A percentile compares a stretch with the other conserved stretches of the same genome.
Conservation (phyloP, 768 basidiomycete genomes). For the Wakefieldia striispora region DNA sequence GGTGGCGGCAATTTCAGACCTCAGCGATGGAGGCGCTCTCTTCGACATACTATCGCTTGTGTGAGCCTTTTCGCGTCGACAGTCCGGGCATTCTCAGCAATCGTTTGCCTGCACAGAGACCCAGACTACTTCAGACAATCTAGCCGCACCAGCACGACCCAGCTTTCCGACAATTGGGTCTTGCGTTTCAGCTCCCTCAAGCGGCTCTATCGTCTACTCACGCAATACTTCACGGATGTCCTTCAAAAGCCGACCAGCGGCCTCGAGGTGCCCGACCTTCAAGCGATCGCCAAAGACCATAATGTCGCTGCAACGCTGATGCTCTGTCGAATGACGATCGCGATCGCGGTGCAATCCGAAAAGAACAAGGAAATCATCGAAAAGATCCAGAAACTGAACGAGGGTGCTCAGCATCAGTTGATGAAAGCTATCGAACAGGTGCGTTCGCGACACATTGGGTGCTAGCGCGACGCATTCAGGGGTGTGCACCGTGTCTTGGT, state of each 20-base stretch:
- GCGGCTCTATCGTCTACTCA: slow-evolving; percentile 82
- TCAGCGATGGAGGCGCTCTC: slow-evolving; percentile 76
- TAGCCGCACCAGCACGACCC: slow-evolving; percentile 52
- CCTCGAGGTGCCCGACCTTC: slow-evolving; percentile 85
- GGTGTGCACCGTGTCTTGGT: background rate
- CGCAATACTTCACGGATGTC: slow-evolving; percentile 83
- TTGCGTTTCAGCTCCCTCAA: slow-evolving; percentile 81
- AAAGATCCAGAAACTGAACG: slow-evolving; percentile 81
- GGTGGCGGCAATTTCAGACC: slow-evolving; percentile 61
- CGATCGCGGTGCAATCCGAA: slow-evolving; percentile 86
- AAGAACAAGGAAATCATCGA: slow-evolving; percentile 86
- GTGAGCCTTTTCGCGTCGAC: slow-evolving; percentile 44
- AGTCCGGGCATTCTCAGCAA: slow-evolving; percentile 6
- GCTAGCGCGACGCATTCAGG: background rate
- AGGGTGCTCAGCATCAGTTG: slow-evolving; percentile 80
- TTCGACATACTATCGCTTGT: slow-evolving; percentile 73
- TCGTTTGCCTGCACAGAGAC: slow-evolving; percentile 49
- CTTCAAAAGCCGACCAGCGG: slow-evolving; percentile 75
- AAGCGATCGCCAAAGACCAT: slow-evolving; percentile 78
- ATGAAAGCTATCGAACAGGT: slow-evolving; percentile 97
- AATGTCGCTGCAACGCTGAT: slow-evolving; percentile 62
- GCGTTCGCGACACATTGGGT: slow-evolving; percentile 18
- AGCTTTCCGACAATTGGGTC: slow-evolving; percentile 86
- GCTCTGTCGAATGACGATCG: slow-evolving; percentile 79
- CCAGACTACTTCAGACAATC: slow-evolving; percentile 71